Evolutionary conservation across 1,284 basidiomycete genomes (phyloP).

Genomic region (Heterobasidion annosum): DNA sequence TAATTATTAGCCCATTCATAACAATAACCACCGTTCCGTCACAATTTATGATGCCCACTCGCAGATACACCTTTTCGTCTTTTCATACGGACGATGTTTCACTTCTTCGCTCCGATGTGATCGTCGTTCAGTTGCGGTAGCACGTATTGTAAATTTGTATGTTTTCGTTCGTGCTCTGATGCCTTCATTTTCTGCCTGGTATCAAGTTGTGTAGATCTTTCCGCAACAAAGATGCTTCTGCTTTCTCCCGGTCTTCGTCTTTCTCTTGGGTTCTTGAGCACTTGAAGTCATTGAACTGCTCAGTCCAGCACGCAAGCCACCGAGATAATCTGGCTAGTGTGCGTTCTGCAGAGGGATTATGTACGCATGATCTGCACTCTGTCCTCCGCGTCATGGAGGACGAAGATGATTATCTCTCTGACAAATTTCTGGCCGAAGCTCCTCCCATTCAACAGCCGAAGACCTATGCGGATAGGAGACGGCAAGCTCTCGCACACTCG

Average conservation of each 20-base stretch:
- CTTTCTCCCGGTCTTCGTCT: background rate
- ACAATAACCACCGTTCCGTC: conserved; percentile 1
- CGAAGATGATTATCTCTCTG: conserved; percentile 78
- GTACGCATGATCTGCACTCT: conserved; percentile 1
- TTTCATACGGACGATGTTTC: background rate
- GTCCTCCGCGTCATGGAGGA: conserved; percentile 27
- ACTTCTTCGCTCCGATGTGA: conserved; percentile 4
- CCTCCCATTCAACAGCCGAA: conserved; percentile 25
- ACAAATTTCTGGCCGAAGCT: conserved; percentile 59
- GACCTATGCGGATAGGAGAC: conserved; percentile 62
- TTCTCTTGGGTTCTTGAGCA: background rate
- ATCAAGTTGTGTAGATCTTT: conserved; percentile 23
- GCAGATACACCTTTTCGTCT: background rate
- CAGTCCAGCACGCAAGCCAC: no score
- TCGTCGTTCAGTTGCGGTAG: conserved; percentile 8
- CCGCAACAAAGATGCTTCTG: conserved; percentile 5
- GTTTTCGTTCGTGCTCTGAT: conserved; percentile 9
- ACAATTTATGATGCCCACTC: conserved; percentile 9
- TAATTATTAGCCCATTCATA: conserved; percentile 14
- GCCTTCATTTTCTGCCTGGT: conserved; percentile 28
- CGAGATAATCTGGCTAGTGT: background rate
- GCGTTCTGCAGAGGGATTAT: background rate
- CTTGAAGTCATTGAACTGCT: no score
- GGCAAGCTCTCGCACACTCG: conserved; percentile 47
- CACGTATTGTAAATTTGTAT: conserved; percentile 10